Base-by-base conservation (phyloP, 768 basidiomycete species). In the Trametes cinnabarina region DNA sequence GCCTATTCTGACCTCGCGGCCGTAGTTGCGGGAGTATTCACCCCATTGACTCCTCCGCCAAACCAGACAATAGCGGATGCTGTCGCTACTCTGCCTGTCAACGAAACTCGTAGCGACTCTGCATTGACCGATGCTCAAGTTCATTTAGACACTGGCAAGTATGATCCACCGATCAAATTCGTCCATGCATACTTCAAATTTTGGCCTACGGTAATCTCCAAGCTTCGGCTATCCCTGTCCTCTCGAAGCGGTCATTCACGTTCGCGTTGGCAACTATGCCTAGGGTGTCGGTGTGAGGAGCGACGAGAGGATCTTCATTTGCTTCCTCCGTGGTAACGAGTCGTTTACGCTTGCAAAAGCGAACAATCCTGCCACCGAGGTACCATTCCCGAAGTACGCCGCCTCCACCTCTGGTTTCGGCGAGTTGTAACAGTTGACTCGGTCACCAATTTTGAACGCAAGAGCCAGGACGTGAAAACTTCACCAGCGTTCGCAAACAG, bases 401-500 rank as follows among this genome's bases (percentile, higher is more conserved):
- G n/a, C n/a, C n/a, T n/a, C n/a, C n/a, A n/a, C n/a, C n/a, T n/a
- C n/a, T n/a, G n/a, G n/a, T n/a, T n/a, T n/a, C n/a, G n/a, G n/a
- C n/a, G n/a, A n/a, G n/a, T n/a, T n/a, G n/a, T n/a, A n/a, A n/a
- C n/a, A n/a, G n/a, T n/a, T n/a, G n/a, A n/a, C n/a, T n/a, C n/a
- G n/a, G n/a, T n/a, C n/a, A n/a, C n/a, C n/a, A n/a, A n/a, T n/a
- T n/a, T n/a, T n/a, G n/a, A n/a, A n/a, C n/a, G n/a, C n/a, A n/a
- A n/a, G n/a, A 57, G 62, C 43, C 41, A 60, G 26, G 58, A 57
- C 3, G 54, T 35, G 34, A 64, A 66, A 47, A 60, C 51, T 1
- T 63, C 66, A 11, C 61, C 61, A 3, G 61, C 60, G 4, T 60
- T 66, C 22, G 28, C 40, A 3, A 65, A 66, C 52, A 46, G n/a